Base-by-base conservation (phyloP, 1,284 basidiomycete species). In the Paramarasmius palmivorus region DNA sequence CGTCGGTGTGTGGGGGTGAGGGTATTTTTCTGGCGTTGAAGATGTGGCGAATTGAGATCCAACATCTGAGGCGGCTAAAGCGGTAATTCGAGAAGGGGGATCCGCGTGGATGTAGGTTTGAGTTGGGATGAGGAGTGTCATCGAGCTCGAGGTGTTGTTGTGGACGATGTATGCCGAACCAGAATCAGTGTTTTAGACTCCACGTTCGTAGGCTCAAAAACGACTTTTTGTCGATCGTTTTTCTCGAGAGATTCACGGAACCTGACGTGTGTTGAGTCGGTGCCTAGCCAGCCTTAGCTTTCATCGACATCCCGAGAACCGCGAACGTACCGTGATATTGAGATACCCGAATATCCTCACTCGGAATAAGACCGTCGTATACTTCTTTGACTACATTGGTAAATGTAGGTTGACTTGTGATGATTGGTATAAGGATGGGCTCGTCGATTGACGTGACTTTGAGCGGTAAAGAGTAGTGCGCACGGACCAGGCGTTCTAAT, bases 291-390 rank as follows among this genome's bases (percentile, higher is more conserved):
- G 25, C 15, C 23, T 40, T 14, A 32, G 29, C 29, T 32, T n/a
- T n/a, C n/a, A n/a, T n/a, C n/a, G n/a, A n/a, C n/a, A n/a, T 23
- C 20, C 37, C n/a, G n/a, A n/a, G 20, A 22, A 23, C 41, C 6
- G 17, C 32, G 44, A 15, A 17, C 48, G 34, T 41, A 22, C 32
- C 49, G 36, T 25, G 49, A 70, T 91, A 91, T 66, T 82, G 84
- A 0, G 88, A 90, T 2, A 90, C 68, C 88, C 88, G 92, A 61
- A 86, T 78, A n/a, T n/a, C n/a, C n/a, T n/a, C n/a, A n/a, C n/a
- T n/a, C n/a, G n/a, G n/a, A n/a, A n/a, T n/a, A n/a, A n/a, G n/a
- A n/a, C n/a, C n/a, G n/a, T n/a, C n/a, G n/a, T n/a, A n/a, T n/a
- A n/a, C n/a, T n/a, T n/a, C n/a, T n/a, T n/a, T n/a, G n/a, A n/a